phyloP scores from a whole-genome alignment of 768 basidiomycete species.

The Rhodotorula sphaerocarpa region DNA sequence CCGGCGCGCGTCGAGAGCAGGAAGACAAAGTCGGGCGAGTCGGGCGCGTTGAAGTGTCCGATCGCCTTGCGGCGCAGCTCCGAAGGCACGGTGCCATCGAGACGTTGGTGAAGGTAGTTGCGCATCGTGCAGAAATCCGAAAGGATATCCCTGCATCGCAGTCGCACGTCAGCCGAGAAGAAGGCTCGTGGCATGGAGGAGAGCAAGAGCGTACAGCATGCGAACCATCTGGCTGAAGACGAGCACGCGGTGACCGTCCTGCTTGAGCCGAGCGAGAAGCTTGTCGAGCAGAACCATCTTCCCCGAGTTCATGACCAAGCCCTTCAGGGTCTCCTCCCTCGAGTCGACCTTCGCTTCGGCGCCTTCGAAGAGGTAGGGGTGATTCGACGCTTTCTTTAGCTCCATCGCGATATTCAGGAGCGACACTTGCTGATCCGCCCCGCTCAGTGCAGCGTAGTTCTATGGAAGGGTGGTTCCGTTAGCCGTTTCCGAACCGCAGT shows the following conservation, averaged over 20 bases:
- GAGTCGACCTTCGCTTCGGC: constrained; percentile 62
- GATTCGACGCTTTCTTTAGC: constrained; percentile 86
- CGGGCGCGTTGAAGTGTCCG: constrained; percentile 89
- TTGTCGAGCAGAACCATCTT: constrained; percentile 99
- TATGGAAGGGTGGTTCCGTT: constrained; percentile 40
- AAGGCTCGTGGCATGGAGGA: neutral
- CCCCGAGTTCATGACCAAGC: constrained; percentile 96
- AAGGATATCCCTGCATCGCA: constrained; percentile 61
- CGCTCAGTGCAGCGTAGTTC: constrained; percentile 84
- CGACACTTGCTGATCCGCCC: constrained; percentile 79
- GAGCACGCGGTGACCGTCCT: constrained; percentile 89
- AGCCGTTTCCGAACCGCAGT: neutral
- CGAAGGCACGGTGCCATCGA: constrained; percentile 84
- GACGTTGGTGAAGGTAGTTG: constrained; percentile 82
- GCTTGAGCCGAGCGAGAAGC: constrained; percentile 75
- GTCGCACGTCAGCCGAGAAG: too few relatives aligned
- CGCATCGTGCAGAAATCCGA: constrained; percentile 90
- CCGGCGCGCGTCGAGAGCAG: constrained; percentile 92
- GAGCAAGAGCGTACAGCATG: constrained; percentile 55
- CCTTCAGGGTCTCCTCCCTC: constrained; percentile 76
- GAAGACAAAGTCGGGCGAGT: constrained; percentile 92
- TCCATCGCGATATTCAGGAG: constrained; percentile 99
- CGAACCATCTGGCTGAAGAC: constrained; percentile 99
- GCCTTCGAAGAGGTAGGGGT: constrained; percentile 95
- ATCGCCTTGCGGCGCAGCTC: constrained; percentile 91